Conservation (phyloP, 805 yeast species). For the Ogataea naganishii region DNA sequence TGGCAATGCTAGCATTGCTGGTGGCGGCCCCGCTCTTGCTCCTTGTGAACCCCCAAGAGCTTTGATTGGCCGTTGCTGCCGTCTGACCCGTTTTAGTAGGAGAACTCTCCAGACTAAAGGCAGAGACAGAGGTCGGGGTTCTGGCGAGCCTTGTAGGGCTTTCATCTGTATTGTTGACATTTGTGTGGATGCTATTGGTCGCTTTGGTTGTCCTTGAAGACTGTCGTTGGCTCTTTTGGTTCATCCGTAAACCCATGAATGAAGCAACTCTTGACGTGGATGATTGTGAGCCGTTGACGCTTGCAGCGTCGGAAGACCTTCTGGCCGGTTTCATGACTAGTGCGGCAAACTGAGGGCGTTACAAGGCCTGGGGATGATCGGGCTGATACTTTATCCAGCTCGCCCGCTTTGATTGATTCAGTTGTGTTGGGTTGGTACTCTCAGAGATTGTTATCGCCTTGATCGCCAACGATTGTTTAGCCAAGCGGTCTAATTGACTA, state of each 20-base stretch:
- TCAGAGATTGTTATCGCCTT: too few relatives aligned
- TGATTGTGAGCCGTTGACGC: background rate
- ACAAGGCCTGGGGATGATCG: too few relatives aligned
- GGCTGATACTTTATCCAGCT: too few relatives aligned
- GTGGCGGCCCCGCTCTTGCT: conserved; percentile 6
- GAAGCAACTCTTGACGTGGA: conserved; percentile 11
- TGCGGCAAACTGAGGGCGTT: too few relatives aligned
- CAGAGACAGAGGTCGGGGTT: too few relatives aligned
- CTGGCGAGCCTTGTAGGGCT: too few relatives aligned
- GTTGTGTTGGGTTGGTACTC: too few relatives aligned
- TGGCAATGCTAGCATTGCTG: background rate
- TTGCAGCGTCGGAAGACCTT: background rate
- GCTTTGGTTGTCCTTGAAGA: conserved; percentile 7
- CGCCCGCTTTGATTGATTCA: too few relatives aligned
- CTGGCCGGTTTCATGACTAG: background rate
- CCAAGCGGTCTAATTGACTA: too few relatives aligned
- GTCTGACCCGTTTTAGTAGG: conserved; percentile 1
- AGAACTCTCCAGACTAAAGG: too few relatives aligned
- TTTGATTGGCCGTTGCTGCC: background rate
- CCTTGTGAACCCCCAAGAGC: conserved; percentile 11
- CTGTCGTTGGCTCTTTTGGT: conserved; percentile 7
- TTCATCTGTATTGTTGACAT: background rate
- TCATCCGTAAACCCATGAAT: conserved; percentile 15
- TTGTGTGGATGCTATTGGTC: conserved; percentile 1
- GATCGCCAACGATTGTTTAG: too few relatives aligned